Conservation (phyloP, 2,329 filamentous ascomycete genomes). For the Aspergillaceae sp. region DNA sequence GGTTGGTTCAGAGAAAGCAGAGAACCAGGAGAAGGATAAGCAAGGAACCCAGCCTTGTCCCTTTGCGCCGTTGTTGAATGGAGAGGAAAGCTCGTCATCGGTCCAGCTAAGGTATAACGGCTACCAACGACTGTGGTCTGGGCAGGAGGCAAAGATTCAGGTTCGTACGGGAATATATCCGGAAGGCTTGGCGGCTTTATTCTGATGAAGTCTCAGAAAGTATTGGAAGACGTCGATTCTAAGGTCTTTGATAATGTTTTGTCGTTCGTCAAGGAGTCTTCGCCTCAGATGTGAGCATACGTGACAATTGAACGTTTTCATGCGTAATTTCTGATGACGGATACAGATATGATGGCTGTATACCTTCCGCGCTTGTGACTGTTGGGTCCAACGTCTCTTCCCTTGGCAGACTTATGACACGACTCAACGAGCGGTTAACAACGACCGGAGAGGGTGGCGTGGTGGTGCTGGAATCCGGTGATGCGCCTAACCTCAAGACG, state of each 20-base stretch:
- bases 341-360: constrained; percentile 29
- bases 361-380: constrained; percentile 36
- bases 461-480: constrained; percentile 35
- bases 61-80: constrained; percentile 34
- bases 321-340: not conserved
- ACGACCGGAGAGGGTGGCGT: constrained; percentile 26
- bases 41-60: constrained; percentile 9
- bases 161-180: constrained; percentile 11
- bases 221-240: constrained; percentile 33
- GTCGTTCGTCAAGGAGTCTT: constrained; percentile 28
- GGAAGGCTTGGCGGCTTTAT: not conserved
- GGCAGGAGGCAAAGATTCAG: constrained; percentile 33
- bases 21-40: constrained; percentile 19
- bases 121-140: constrained; percentile 33
- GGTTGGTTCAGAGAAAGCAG: constrained; percentile 25
- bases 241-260: constrained; percentile 30
- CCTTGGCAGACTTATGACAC: constrained; percentile 29
- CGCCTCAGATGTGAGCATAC: constrained; percentile 26
- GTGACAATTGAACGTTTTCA: not conserved
- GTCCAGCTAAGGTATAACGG: constrained; percentile 27
- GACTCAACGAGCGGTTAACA: constrained; percentile 28
- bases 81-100: constrained; percentile 25
- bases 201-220: constrained; percentile 17
- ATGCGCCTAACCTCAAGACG: constrained; percentile 39
- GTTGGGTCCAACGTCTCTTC: constrained; percentile 38